Conservation (phyloP, 495 filamentous ascomycete species). For the Aspergillus ellipticus region DNA sequence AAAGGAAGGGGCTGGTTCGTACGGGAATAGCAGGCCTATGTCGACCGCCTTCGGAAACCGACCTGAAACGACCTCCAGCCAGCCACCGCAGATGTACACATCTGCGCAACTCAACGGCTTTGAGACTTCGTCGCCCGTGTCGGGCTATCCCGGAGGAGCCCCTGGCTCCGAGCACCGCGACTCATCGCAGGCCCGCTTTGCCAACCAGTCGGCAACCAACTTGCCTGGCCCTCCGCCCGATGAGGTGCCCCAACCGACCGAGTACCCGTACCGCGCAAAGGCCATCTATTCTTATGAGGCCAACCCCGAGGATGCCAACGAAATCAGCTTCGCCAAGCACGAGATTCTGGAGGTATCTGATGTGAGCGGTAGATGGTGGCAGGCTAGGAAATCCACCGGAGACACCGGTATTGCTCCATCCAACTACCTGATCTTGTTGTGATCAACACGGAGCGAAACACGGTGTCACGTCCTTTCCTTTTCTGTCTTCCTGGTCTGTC, state of each 20-base stretch:
- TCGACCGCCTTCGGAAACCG: conserved; percentile 51
- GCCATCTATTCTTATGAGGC: conserved; percentile 99
- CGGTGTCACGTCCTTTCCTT: conserved; percentile 21
- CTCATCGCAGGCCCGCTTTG: conserved; percentile 57
- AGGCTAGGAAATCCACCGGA: conserved; percentile 90
- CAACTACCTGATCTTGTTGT: conserved; percentile 97
- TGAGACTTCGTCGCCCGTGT: conserved; percentile 91
- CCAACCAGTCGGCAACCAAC: conserved; percentile 32
- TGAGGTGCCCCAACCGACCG: conserved; percentile 76
- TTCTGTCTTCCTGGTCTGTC: conserved; percentile 24
- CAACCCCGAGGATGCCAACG: conserved; percentile 96
- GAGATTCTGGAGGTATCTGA: conserved; percentile 96
- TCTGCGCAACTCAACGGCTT: conserved; percentile 92
- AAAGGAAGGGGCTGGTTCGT: conserved; percentile 68
- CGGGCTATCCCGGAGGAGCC: conserved; percentile 65
- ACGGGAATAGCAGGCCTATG: conserved; percentile 60
- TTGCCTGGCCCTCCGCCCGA: conserved; percentile 28
- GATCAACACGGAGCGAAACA: conserved; percentile 29
- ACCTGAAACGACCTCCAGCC: conserved; percentile 76
- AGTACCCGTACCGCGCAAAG: conserved; percentile 96
- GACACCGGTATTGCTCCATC: conserved; percentile 97
- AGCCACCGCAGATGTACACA: conserved; percentile 94
- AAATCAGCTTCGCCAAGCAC: conserved; percentile 95
- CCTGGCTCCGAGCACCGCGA: conserved; percentile 55
- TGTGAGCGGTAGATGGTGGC: conserved; percentile 98